These are phyloP conservation scores for Zarea fungicola DNA, from an alignment of 2,329 filamentous ascomycete species.

Conservation along the genomic window DNA sequence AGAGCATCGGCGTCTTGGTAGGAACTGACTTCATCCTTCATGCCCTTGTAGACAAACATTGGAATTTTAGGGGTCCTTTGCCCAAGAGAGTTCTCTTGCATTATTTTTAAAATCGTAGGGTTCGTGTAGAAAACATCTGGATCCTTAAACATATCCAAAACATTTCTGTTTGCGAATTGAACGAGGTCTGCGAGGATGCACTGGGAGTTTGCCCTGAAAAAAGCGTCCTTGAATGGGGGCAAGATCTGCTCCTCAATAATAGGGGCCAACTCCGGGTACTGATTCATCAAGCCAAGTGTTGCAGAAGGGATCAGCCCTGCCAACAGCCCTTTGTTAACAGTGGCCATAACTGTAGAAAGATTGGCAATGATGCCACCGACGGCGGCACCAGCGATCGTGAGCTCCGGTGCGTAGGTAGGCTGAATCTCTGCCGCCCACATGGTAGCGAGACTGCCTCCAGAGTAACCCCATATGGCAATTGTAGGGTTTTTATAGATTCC, in stretches of 20 bases:
- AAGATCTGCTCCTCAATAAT: not conserved
- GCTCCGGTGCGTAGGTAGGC: constrained; percentile 6
- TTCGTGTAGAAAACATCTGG: not conserved
- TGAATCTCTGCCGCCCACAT: constrained; percentile 10
- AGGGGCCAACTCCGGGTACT: constrained; percentile 1
- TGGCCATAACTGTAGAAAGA: not conserved
- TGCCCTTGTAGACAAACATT: constrained; percentile 9
- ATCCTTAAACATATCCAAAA: constrained; percentile 8
- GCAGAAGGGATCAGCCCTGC: constrained; percentile 6
- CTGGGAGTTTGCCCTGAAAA: constrained; percentile 19
- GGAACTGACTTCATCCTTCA: constrained; percentile 4
- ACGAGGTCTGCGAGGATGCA: constrained; percentile 13
- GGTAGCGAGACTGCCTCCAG: constrained; percentile 5
- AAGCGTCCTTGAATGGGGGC: constrained; percentile 19
- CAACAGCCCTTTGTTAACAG: constrained; percentile 2
- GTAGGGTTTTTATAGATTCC: constrained; percentile 24
- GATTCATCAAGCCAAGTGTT: constrained; percentile 1
- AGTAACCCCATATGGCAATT: constrained; percentile 35
- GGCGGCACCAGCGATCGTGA: not conserved
- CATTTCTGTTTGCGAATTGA: not conserved
- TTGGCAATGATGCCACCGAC: constrained; percentile 4
- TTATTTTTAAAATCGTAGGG: not conserved
- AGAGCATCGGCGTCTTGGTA: not conserved
- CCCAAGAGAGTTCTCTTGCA: constrained; percentile 1
- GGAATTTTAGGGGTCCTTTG: constrained; percentile 5